phyloP scores from a whole-genome alignment of 2,329 filamentous ascomycete genomes.

The Ophiostoma sp. region DNA sequence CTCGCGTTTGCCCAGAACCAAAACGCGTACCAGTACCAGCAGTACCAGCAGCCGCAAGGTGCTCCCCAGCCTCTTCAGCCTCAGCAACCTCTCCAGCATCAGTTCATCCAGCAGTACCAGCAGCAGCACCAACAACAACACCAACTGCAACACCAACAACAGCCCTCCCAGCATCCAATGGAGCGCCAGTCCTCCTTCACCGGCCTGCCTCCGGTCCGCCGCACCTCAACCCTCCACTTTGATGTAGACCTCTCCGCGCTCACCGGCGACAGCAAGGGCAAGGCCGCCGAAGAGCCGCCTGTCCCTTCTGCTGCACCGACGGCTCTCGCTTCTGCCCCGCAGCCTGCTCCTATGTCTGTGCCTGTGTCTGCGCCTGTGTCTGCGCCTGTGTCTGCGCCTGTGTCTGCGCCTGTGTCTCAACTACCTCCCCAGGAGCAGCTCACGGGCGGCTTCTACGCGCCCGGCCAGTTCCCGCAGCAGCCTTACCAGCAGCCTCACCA shows the following conservation, averaged over 20 bases:
- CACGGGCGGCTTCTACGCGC: neutral
- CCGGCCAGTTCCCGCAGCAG: neutral
- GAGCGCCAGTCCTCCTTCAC: slow-evolving; percentile 47
- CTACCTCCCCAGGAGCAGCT: slow-evolving; percentile 17
- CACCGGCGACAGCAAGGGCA: slow-evolving; percentile 29
- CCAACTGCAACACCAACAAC: slow-evolving; percentile 7
- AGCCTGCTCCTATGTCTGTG: neutral
- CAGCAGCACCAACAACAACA: neutral
- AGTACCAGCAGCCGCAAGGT: neutral
- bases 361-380: neutral
- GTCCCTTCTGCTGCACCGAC: slow-evolving; percentile 14
- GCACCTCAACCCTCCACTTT: slow-evolving; percentile 48
- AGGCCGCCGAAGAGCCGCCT: slow-evolving; percentile 17
- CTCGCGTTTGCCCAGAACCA: slow-evolving; percentile 15
- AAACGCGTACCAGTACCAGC: slow-evolving; percentile 17
- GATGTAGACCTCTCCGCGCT: slow-evolving; percentile 36
- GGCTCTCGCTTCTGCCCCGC: neutral
- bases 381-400: neutral
- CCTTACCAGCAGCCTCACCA: slow-evolving; percentile 5
- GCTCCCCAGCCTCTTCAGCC: slow-evolving; percentile 13
- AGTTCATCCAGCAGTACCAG: slow-evolving; percentile 7
- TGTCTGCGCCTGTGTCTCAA: neutral
- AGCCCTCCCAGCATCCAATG: slow-evolving; percentile 8
- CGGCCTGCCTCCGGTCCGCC: slow-evolving; percentile 54
- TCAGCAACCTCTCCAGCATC: neutral